Evolutionary conservation across 2,329 filamentous ascomycete species (phyloP), one percentile per base, ranked within the genome.

Genomic region (Penicillium sp.): DNA sequence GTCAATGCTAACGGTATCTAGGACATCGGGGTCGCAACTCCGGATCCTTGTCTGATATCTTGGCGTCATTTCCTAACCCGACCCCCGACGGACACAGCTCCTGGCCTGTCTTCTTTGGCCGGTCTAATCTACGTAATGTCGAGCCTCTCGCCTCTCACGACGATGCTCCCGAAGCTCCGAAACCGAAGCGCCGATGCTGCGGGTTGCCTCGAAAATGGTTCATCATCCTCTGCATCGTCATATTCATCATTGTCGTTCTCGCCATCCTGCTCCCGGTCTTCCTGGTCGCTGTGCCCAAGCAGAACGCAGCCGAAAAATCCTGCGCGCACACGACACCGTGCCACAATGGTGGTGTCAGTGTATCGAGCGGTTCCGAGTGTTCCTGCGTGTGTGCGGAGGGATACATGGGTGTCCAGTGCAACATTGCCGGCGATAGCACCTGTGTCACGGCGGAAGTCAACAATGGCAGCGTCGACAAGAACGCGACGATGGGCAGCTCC

Each of bases 331-430:
- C 81, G 27, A 75, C 88, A 14, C 81, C 79, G 0, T 97, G 93
- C 68, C 76, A 83, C 50, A 96, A 97, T 61, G 91, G 90, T 9
- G 93, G 93, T 26, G 86, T 87, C 18, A 92, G 87, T 53, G 83
- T 93, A 15, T 74, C 91, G 20, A 84, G 82, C 15, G 79, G 84
- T 54, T 82, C 84, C 3, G 77, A 82, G 20, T 97, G 93, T 75
- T 88, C 87, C 12, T 99, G 93, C 70, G 85, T 97, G 42, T 99
- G 93, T 73, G 85, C 88, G 22, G 92, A 94, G 65, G 91, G 92
- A 1, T 97, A 93, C 70, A 92, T 89, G 0, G 87, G 87, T 22
- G 75, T 75, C 1, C 80, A 77, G 15, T 90, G 87, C 67, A 78
- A 74, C 2, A 75, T 73, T 4, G 61, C 74, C 14, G 73, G 77